These are phyloP conservation scores for Magnolia kwangsiensis DNA, from an alignment of 164 flowering plant genomes.

Conservation along the genomic window DNA sequence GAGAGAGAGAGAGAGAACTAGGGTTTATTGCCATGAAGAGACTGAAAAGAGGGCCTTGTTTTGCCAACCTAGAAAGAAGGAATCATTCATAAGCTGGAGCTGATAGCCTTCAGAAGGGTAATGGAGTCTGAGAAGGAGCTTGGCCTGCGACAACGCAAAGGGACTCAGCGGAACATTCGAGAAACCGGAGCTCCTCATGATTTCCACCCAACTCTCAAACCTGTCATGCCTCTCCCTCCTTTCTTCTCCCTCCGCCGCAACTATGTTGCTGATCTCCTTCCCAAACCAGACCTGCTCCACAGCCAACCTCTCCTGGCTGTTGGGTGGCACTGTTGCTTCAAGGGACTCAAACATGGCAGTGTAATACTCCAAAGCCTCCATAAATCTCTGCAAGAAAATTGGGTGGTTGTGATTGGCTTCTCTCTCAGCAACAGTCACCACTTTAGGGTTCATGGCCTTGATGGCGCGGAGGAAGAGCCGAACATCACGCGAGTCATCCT, in stretches of 20 bases:
- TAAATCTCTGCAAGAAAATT: slow-evolving; percentile 49
- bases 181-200: slow-evolving; percentile 62
- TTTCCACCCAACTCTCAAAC: slow-evolving; percentile 68
- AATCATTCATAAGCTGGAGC: slow-evolving; percentile 45
- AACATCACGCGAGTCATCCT: slow-evolving; percentile 29
- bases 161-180: slow-evolving; percentile 55
- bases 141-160: slow-evolving; percentile 84
- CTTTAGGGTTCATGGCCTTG: slow-evolving; percentile 65
- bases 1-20: not conserved
- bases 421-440: slow-evolving; percentile 71
- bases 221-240: slow-evolving; percentile 63
- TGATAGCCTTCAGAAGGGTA: slow-evolving; percentile 93
- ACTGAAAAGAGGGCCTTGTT: slow-evolving; percentile 79
- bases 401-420: slow-evolving; percentile 78
- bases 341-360: slow-evolving; percentile 74
- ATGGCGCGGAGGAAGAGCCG: slow-evolving; percentile 47
- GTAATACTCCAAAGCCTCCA: slow-evolving; percentile 76
- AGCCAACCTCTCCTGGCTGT: slow-evolving; percentile 61
- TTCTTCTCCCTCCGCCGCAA: slow-evolving; percentile 50
- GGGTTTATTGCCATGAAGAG: slow-evolving; percentile 70
- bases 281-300: slow-evolving; percentile 88
- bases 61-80: slow-evolving; percentile 83
- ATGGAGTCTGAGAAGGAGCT: slow-evolving; percentile 77
- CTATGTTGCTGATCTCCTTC: slow-evolving; percentile 63
- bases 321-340: slow-evolving; percentile 83